Percentiles rank a stretch among this genome's conserved stretches.
Conservation (phyloP, 2,329 filamentous ascomycete genomes). For the Scytalidium sp. region DNA sequence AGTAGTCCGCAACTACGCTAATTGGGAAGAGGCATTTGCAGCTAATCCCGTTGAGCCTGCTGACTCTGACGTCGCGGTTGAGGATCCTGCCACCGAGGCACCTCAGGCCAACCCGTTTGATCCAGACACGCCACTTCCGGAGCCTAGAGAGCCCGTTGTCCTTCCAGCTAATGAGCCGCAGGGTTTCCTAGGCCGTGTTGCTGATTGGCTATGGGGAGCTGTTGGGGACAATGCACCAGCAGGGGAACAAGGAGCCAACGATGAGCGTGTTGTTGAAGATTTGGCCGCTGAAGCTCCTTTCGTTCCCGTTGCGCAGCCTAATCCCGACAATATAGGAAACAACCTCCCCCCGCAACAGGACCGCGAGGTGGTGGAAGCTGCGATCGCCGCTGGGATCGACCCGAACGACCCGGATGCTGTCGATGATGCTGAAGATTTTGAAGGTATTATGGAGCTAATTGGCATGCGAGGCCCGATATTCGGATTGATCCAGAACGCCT, state of each 20-base stretch:
- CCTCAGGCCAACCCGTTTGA: constrained; percentile 12
- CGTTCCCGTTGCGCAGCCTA: constrained; percentile 39
- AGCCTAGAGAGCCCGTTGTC: constrained; percentile 9
- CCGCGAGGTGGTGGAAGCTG: constrained; percentile 60
- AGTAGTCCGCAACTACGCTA: constrained; percentile 8
- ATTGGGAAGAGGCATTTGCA: constrained; percentile 18
- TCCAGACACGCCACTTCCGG: constrained; percentile 35
- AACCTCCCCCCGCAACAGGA: constrained; percentile 34
- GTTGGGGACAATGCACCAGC: constrained; percentile 39
- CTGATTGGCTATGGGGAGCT: constrained; percentile 62
- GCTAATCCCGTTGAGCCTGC: constrained; percentile 14
- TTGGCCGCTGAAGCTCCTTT: constrained; percentile 59
- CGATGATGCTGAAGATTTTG: constrained; percentile 88
- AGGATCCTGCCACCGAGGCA: neutral
- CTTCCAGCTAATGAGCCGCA: constrained; percentile 22
- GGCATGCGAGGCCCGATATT: constrained; percentile 93
- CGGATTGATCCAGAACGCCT: constrained; percentile 87
- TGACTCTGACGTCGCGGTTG: constrained; percentile 8
- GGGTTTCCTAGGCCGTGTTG: constrained; percentile 41
- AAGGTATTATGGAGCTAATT: constrained; percentile 92
- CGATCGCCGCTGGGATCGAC: constrained; percentile 67
- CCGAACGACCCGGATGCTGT: constrained; percentile 73
- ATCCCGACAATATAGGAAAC: constrained; percentile 28
- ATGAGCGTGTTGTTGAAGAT: constrained; percentile 58
- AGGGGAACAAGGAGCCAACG: constrained; percentile 45